Percentiles rank a stretch among this genome's conserved stretches.
Evolutionary conservation across 2,329 filamentous ascomycete genomes (phyloP).

Genomic region (Tolypocladium pustulatum): DNA sequence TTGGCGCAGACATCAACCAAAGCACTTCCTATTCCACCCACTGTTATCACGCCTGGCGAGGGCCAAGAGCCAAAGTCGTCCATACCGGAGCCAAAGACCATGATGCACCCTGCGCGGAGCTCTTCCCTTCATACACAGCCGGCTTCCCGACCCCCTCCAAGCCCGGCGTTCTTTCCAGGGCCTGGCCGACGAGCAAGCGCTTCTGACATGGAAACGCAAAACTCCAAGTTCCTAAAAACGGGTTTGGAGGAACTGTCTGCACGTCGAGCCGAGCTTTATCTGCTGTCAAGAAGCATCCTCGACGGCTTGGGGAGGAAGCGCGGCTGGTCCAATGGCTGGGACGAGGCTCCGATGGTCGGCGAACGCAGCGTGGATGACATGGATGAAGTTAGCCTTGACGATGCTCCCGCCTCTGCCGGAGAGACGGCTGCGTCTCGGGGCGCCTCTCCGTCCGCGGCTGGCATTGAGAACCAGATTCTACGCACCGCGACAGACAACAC

Average conservation of each 20-base stretch:
- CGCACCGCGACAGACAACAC: conserved; percentile 49
- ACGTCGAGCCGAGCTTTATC: conserved; percentile 69
- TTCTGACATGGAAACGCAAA: conserved; percentile 26
- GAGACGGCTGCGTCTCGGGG: not conserved
- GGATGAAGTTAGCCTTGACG: conserved; percentile 47
- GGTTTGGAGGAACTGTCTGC: conserved; percentile 77
- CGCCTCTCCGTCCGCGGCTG: conserved; percentile 17
- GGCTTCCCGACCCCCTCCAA: conserved; percentile 27
- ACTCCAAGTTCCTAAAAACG: conserved; percentile 42
- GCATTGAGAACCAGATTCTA: conserved; percentile 38
- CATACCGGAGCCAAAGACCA: conserved; percentile 58
- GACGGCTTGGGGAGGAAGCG: conserved; percentile 61
- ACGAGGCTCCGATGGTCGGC: conserved; percentile 42
- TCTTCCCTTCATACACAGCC: conserved; percentile 46
- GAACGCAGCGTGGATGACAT: conserved; percentile 34
- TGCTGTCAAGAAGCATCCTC: conserved; percentile 69
- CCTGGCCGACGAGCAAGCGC: conserved; percentile 27
- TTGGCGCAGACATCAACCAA: conserved; percentile 64
- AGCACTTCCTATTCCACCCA: conserved; percentile 54
- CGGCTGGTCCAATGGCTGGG: conserved; percentile 72
- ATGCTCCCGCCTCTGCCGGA: conserved; percentile 6
- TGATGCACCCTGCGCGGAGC: conserved; percentile 56
- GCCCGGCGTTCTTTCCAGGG: conserved; percentile 43
- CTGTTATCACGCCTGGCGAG: conserved; percentile 35
- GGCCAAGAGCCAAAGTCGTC: conserved; percentile 49